Evolutionary conservation across 805 yeast genomes (phyloP).

Genomic region (Candida michaelii): DNA sequence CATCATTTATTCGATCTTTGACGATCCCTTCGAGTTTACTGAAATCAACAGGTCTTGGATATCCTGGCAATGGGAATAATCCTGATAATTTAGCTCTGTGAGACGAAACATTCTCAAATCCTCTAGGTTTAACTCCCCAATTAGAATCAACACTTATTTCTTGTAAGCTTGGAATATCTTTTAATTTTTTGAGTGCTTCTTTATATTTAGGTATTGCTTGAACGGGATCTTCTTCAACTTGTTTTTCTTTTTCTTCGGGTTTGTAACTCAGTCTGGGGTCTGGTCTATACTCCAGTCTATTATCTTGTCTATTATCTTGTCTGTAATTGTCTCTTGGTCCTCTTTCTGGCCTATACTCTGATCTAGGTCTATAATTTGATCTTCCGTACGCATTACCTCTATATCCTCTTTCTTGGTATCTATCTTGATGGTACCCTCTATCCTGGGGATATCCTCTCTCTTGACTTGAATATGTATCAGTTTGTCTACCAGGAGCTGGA

Average conservation of each 20-base stretch:
- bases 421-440: too few species aligned
- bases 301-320: not conserved
- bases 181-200: slow-evolving; percentile 31
- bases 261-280: not conserved
- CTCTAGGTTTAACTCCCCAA: slow-evolving; percentile 75
- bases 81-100: slow-evolving; percentile 80
- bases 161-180: slow-evolving; percentile 47
- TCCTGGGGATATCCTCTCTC: too few species aligned
- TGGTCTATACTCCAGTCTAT: too few species aligned
- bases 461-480: not conserved
- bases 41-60: slow-evolving; percentile 45
- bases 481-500: not conserved
- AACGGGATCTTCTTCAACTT: slow-evolving; percentile 13
- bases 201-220: slow-evolving; percentile 23
- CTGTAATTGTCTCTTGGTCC: slow-evolving; percentile 4
- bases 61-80: slow-evolving; percentile 72
- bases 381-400: too few species aligned
- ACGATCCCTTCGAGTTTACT: slow-evolving; percentile 41
- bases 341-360: not conserved
- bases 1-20: slow-evolving; percentile 30
- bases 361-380: not conserved
- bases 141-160: slow-evolving; percentile 51
- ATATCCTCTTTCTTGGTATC: not conserved
- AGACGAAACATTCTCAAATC: slow-evolving; percentile 71
- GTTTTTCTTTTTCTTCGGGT: slow-evolving; percentile 1